Evolutionary conservation across 176 grass and related monocot genomes (phyloP), one percentile per base, ranked within the genome.

Genomic region (Dactylis glomerata): DNA sequence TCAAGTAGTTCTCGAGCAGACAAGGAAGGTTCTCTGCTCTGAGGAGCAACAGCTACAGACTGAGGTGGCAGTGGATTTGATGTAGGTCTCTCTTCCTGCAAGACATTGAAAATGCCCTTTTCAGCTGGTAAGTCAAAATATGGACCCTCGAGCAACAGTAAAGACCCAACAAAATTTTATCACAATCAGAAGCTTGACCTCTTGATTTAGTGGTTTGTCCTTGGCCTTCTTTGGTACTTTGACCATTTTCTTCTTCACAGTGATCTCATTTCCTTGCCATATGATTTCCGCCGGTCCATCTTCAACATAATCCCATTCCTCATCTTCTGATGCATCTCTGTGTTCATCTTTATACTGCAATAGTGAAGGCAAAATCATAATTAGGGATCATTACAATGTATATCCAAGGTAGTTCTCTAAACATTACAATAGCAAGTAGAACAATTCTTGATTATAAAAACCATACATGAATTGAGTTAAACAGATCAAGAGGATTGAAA

Each of bases 191-290:
- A 86, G 73, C 20, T 38, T 11, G 45, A 96, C 96, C 93, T 94
- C 87, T 64, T 87, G 73, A 64, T 32, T 81, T 79, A 22, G 56
- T n/a, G 11, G 51, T 36, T 72, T 91, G 69, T 86, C 81, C 84
- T 83, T 80, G 86, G 22, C 9, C 68, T 73, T 75, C 87, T 96
- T 99, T 75, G 91, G 77, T 81, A 96, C 61, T 91, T 87, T 96
- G 66, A 96, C 50, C 37, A 49, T 96, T 89, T 96, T 99, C 91
- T 99, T 99, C 84, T 96, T 99, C n/a, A 99, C 89, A 33, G 87
- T 96, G 61, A 99, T 99, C 42, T 99, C 96, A 88, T 96, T 96
- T 88, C 88, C 93, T 83, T 95, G 73, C 96, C 93, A 96, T 80
- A 94, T 96, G 75, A 99, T 96, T 84, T 99, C 93, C 5, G 89